These are phyloP conservation scores for Ophiocordyceps robertsii DNA, from an alignment of 2,329 filamentous ascomycete genomes.

Conservation along the genomic window DNA sequence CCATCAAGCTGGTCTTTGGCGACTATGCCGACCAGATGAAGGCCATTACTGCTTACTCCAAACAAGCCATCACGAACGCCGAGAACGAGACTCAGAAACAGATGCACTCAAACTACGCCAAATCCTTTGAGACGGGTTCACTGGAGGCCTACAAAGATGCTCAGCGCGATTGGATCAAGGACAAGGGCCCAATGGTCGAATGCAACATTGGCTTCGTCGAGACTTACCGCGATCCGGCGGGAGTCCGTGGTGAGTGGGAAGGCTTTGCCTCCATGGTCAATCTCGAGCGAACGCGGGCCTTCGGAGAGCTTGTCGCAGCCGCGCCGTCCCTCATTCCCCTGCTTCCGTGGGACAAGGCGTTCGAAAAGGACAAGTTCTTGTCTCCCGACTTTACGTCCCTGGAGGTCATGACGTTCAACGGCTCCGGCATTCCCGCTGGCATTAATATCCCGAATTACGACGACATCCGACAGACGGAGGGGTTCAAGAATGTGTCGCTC, in stretches of 20 bases:
- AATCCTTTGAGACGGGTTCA: constrained; percentile 62
- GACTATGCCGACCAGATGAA: constrained; percentile 63
- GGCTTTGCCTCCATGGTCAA: constrained; percentile 80
- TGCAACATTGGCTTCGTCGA: constrained; percentile 76
- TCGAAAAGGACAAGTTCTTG: constrained; percentile 93
- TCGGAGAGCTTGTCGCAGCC: constrained; percentile 69
- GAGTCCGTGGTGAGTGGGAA: constrained; percentile 73
- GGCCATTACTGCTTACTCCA: constrained; percentile 51
- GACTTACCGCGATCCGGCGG: constrained; percentile 72
- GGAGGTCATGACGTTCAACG: constrained; percentile 70
- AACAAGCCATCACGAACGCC: constrained; percentile 53
- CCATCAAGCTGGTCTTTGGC: constrained; percentile 58
- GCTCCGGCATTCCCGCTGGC: constrained; percentile 52
- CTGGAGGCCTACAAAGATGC: constrained; percentile 68
- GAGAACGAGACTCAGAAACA: constrained; percentile 62
- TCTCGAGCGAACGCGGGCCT: constrained; percentile 77
- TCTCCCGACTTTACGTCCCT: constrained; percentile 93
- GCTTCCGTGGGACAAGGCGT: constrained; percentile 75
- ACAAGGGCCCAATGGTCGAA: constrained; percentile 70
- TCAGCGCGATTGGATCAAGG: constrained; percentile 70
- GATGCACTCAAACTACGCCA: constrained; percentile 62
- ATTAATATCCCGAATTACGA: constrained; percentile 63
- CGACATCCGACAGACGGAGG: constrained; percentile 66
- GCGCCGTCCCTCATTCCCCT: constrained; percentile 77
- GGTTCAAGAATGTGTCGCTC: constrained; percentile 88